Percentiles rank a stretch among this genome's conserved stretches.
Conservation (phyloP, 345 rosid genomes). For the Populus nigra region DNA sequence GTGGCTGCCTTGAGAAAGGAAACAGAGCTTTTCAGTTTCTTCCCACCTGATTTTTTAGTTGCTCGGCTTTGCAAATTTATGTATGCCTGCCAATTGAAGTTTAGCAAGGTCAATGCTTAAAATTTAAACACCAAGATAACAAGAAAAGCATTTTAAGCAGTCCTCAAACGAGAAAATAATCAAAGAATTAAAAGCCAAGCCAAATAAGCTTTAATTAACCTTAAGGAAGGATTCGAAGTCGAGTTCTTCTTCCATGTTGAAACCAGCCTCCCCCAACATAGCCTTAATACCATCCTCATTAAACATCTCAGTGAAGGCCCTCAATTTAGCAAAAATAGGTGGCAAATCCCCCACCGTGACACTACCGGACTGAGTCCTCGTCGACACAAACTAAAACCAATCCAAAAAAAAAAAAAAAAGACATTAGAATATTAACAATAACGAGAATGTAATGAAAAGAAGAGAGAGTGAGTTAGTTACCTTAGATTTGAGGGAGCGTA, state of each 20-base stretch:
- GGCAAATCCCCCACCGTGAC: slow-evolving; percentile 72
- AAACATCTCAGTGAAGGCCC: slow-evolving; percentile 57
- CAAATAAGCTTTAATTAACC: slow-evolving; percentile 37
- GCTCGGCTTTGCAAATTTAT: slow-evolving; percentile 69
- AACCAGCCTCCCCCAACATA: slow-evolving; percentile 49
- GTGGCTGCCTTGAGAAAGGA: slow-evolving; percentile 83
- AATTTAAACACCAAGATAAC: too few species aligned
- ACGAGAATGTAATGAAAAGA: background rate
- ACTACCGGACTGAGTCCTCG: slow-evolving; percentile 50
- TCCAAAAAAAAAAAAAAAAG: background rate
- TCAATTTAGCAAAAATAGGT: slow-evolving; percentile 59
- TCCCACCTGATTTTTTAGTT: slow-evolving; percentile 54
- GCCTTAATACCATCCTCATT: slow-evolving; percentile 65
- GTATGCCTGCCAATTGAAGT: slow-evolving; percentile 51
- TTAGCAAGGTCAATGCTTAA: background rate
- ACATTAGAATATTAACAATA: background rate
- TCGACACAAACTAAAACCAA: slow-evolving; percentile 54
- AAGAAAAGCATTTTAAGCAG: background rate
- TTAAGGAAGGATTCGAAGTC: slow-evolving; percentile 87
- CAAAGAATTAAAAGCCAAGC: background rate
- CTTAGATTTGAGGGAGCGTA: slow-evolving; percentile 91
- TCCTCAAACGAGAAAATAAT: background rate
- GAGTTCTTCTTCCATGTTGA: slow-evolving; percentile 52
- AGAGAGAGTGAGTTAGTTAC: slow-evolving; percentile 27
- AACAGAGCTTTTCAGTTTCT: slow-evolving; percentile 41